Conservation (phyloP, 2,329 filamentous ascomycete genomes). For the Raffaelea arxii region DNA sequence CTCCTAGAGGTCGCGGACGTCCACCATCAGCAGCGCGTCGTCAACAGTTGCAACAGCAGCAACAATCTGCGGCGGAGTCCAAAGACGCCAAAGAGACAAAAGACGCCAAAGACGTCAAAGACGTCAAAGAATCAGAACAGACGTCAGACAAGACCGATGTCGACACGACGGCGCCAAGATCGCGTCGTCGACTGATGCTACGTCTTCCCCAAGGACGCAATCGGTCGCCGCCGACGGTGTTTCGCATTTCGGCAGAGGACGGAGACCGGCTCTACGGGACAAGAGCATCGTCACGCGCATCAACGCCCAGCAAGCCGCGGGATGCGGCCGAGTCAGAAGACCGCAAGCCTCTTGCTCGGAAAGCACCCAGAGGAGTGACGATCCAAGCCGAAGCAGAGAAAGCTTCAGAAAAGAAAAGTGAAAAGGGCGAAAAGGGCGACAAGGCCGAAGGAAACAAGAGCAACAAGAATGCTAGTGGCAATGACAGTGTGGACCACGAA, state of each 20-base stretch:
- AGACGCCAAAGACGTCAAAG: neutral
- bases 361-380: no score
- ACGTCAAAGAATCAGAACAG: no score
- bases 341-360: no score
- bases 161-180: neutral
- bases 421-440: no score
- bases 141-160: constrained; percentile 2
- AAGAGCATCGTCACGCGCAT: neutral
- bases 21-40: neutral
- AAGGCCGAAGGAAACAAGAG: no score
- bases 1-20: neutral
- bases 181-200: constrained; percentile 8
- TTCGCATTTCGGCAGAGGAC: constrained; percentile 3
- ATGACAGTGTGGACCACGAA: no score
- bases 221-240: constrained; percentile 9
- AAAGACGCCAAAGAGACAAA: neutral
- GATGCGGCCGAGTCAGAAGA: neutral
- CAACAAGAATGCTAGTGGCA: no score
- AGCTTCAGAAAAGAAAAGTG: no score
- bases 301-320: neutral
- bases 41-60: neutral
- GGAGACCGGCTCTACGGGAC: constrained; percentile 8
- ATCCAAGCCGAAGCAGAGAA: no score
- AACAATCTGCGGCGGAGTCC: neutral
- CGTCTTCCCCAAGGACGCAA: constrained; percentile 5